These are phyloP conservation scores for Penicillium fuscoglaucum DNA, from an alignment of 2,329 filamentous ascomycete genomes.

Conservation along the genomic window DNA sequence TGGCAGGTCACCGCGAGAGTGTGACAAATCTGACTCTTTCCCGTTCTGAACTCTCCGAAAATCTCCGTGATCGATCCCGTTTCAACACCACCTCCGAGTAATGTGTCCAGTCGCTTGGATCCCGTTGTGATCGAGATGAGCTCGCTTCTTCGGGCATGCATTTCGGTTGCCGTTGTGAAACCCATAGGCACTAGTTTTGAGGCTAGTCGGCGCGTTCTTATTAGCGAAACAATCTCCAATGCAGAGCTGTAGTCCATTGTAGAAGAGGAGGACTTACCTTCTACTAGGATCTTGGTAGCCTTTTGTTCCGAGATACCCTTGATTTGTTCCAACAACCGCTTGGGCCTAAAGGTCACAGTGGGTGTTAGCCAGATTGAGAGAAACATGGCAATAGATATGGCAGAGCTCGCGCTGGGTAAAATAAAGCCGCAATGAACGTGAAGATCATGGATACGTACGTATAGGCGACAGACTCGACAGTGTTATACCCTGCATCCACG, in stretches of 20 bases:
- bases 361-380: neutral
- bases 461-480: constrained; percentile 93
- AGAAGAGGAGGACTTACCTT: constrained; percentile 62
- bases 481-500: constrained; percentile 89
- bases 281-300: constrained; percentile 82
- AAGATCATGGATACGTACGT: constrained; percentile 56
- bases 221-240: neutral
- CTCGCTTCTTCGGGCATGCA: constrained; percentile 95
- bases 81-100: constrained; percentile 91
- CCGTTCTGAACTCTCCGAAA: constrained; percentile 96
- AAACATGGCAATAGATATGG: neutral
- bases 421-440: neutral
- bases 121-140: constrained; percentile 97
- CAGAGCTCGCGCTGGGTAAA: neutral
- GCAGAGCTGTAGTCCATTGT: neutral
- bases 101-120: constrained; percentile 93
- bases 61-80: constrained; percentile 98
- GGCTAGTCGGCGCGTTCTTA: constrained; percentile 53
- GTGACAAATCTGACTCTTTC: constrained; percentile 98
- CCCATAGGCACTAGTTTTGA: constrained; percentile 98
- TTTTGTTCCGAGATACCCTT: constrained; percentile 98
- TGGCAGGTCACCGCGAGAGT: constrained; percentile 98
- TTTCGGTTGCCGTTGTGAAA: constrained; percentile 97
- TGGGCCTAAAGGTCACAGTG: constrained; percentile 50
- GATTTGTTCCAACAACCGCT: constrained; percentile 82